These are phyloP conservation scores for Ascochyta rabiei DNA, from an alignment of 2,329 filamentous ascomycete genomes.

Conservation along the genomic window DNA sequence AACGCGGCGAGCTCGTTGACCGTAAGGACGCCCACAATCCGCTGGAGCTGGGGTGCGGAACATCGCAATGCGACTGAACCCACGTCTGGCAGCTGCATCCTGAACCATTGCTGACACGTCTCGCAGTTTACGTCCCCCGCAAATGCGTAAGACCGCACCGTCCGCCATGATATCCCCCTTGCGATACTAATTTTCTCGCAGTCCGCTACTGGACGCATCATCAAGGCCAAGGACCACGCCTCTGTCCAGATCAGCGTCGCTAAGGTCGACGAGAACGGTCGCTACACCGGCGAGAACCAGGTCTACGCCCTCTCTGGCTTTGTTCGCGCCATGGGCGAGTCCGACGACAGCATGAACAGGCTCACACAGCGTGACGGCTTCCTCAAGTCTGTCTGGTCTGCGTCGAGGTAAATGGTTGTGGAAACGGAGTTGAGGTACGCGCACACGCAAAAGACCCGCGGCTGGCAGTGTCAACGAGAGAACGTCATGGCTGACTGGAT, in stretches of 20 bases:
- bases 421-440: slow-evolving; percentile 43
- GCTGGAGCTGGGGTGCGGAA: not conserved
- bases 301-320: slow-evolving; percentile 97
- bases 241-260: slow-evolving; percentile 96
- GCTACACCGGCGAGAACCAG: slow-evolving; percentile 96
- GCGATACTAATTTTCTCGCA: slow-evolving; percentile 32
- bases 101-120: slow-evolving; percentile 23
- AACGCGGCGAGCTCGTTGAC: slow-evolving; percentile 99
- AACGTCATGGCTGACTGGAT: slow-evolving; percentile 21
- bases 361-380: slow-evolving; percentile 95
- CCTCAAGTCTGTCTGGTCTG: slow-evolving; percentile 96
- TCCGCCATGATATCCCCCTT: slow-evolving; percentile 1
- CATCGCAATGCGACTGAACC: slow-evolving; percentile 12
- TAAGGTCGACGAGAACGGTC: slow-evolving; percentile 99
- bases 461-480: not conserved
- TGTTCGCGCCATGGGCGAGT: slow-evolving; percentile 97
- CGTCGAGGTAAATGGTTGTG: slow-evolving; percentile 57
- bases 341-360: slow-evolving; percentile 94
- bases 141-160: slow-evolving; percentile 50
- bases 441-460: not conserved
- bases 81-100: not conserved
- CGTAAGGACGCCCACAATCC: slow-evolving; percentile 46
- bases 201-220: slow-evolving; percentile 76
- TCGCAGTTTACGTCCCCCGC: slow-evolving; percentile 40
- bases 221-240: slow-evolving; percentile 99